A percentile compares a stretch with the other conserved stretches of the same genome.
These are phyloP conservation scores for Barnettozyma californica DNA, from an alignment of 805 yeast genomes.

Conservation along the genomic window DNA sequence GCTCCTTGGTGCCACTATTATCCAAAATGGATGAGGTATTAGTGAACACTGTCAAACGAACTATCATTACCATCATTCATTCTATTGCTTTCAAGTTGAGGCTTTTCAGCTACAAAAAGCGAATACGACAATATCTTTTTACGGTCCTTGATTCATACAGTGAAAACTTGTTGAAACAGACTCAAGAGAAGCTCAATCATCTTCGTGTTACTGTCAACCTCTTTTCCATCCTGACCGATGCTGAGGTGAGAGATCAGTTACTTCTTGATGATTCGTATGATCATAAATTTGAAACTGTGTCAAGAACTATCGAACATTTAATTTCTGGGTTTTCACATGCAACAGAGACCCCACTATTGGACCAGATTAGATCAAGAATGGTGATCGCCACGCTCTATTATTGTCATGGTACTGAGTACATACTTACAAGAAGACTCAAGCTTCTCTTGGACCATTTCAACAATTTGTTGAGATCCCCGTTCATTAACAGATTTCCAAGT, in stretches of 20 bases:
- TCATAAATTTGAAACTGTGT: constrained; percentile 19
- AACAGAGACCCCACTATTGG: constrained; percentile 6
- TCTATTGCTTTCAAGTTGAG: constrained; percentile 17
- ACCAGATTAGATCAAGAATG: constrained; percentile 20
- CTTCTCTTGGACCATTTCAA: constrained; percentile 12
- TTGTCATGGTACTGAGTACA: constrained; percentile 13
- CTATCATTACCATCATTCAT: constrained; percentile 19
- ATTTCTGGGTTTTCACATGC: constrained; percentile 9
- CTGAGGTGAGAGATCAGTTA: constrained; percentile 18
- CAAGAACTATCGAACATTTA: constrained; percentile 20
- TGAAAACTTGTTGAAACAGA: constrained; percentile 14
- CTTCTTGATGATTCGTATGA: constrained; percentile 20
- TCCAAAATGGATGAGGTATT: constrained; percentile 12
- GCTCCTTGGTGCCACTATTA: constrained; percentile 16
- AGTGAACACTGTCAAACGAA: constrained; percentile 15
- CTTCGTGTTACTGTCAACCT: constrained; percentile 18
- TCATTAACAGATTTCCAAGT: constrained; percentile 1
- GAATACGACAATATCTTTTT: constrained; percentile 14
- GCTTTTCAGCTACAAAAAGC: constrained; percentile 18
- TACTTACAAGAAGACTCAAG: constrained; percentile 12
- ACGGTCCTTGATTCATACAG: constrained; percentile 12
- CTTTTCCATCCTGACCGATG: constrained; percentile 20
- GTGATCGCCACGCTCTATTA: constrained; percentile 15
- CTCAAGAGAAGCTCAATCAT: constrained; percentile 8
- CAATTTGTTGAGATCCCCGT: constrained; percentile 7